These are phyloP conservation scores for Arabidopsis suecica DNA, from an alignment of 345 rosid genomes.

Conservation along the genomic window DNA sequence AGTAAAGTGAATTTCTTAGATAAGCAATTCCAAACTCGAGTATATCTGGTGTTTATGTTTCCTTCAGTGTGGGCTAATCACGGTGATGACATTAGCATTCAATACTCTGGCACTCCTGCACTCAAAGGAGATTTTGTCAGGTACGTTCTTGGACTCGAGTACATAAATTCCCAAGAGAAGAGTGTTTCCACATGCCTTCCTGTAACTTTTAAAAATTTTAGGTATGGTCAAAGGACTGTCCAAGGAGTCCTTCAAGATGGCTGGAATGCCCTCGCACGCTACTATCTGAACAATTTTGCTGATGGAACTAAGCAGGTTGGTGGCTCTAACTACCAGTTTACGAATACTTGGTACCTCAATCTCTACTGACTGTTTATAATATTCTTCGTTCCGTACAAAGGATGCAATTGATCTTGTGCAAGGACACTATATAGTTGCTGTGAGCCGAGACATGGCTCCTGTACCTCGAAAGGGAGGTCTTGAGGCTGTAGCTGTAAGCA, in stretches of 20 bases:
- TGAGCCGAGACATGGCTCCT: conserved; percentile 68
- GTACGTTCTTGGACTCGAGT: conserved; percentile 44
- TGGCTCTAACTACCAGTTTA: conserved; percentile 14
- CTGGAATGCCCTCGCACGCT: conserved; percentile 77
- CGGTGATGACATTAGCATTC: conserved; percentile 96
- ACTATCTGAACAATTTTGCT: conserved; percentile 87
- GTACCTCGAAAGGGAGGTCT: conserved; percentile 66
- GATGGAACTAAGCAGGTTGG: conserved; percentile 93
- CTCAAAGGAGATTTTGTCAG: conserved; percentile 96
- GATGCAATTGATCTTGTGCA: conserved; percentile 90
- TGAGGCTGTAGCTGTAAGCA: conserved; percentile 82
- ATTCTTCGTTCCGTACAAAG: conserved; percentile 42
- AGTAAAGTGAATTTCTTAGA: conserved; percentile 5
- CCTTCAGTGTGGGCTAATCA: conserved; percentile 97
- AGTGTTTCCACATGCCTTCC: conserved; percentile 6
- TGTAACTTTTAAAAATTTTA: conserved; percentile 39
- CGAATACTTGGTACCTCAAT: conserved; percentile 15
- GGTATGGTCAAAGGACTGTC: conserved; percentile 80
- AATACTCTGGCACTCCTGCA: conserved; percentile 98
- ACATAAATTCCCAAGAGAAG: not conserved
- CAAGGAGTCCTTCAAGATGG: conserved; percentile 87
- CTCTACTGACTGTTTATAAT: conserved; percentile 19
- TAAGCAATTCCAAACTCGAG: conserved; percentile 5
- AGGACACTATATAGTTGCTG: conserved; percentile 84
- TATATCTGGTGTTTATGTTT: conserved; percentile 35